phyloP scores from a whole-genome alignment of 805 yeast species.

The Schwanniomyces vanrijiae region DNA sequence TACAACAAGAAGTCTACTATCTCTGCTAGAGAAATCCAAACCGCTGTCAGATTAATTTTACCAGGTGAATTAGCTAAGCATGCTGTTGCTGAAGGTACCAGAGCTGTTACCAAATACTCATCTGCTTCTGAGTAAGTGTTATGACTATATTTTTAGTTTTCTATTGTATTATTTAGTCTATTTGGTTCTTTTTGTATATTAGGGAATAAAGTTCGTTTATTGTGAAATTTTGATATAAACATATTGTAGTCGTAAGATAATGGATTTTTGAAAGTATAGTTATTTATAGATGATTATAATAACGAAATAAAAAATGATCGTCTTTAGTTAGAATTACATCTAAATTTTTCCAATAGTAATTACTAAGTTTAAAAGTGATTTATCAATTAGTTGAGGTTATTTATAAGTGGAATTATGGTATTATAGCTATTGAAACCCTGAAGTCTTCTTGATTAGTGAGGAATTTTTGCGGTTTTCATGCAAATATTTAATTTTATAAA shows the following conservation, averaged over 20 bases:
- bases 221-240: not conserved
- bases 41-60: conserved; percentile 95
- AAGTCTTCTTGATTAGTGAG: no score
- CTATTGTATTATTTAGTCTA: conserved; percentile 11
- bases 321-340: no score
- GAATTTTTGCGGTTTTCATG: no score
- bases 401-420: no score
- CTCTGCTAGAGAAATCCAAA: conserved; percentile 97
- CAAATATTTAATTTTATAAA: no score
- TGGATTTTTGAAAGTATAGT: no score
- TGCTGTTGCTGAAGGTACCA: conserved; percentile 97
- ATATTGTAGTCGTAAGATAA: not conserved
- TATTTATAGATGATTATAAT: no score
- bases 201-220: conserved; percentile 7
- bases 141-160: conserved; percentile 8
- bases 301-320: no score
- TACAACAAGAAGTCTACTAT: conserved; percentile 98
- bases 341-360: no score
- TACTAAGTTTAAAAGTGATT: no score
- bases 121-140: conserved; percentile 47
- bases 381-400: no score
- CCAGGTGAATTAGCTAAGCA: conserved; percentile 99
- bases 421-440: no score
- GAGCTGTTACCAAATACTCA: conserved; percentile 96
- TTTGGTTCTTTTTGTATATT: conserved; percentile 10